Conservation (phyloP, 164 flowering plant genomes). For the Cinnamomum chago region DNA sequence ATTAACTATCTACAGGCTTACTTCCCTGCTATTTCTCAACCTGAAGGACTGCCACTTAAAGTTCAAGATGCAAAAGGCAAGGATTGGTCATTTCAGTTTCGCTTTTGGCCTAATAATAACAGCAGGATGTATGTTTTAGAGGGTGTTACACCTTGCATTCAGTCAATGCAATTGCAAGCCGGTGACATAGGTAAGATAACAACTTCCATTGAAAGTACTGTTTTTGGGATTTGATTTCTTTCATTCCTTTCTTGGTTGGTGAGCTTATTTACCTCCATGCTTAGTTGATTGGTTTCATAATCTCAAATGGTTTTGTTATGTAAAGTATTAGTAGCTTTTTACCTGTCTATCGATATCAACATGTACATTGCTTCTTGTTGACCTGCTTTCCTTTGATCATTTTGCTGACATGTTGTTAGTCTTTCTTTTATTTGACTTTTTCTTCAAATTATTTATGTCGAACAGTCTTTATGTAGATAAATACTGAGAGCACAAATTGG, state of each 20-base stretch:
- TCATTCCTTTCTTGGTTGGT: not conserved
- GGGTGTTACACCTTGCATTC: conserved; percentile 93
- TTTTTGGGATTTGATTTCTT: not conserved
- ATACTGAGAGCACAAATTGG: not conserved
- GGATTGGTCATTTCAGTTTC: conserved; percentile 88
- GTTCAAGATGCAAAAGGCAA: conserved; percentile 84
- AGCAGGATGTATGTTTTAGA: conserved; percentile 98
- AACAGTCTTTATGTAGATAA: not conserved
- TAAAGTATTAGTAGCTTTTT: no score
- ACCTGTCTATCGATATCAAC: not conserved
- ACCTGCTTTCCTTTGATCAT: not conserved
- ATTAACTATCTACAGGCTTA: conserved; percentile 54
- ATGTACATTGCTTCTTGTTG: not conserved
- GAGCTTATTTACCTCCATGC: not conserved
- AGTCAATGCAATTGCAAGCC: conserved; percentile 88
- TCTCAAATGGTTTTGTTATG: no score
- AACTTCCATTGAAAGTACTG: not conserved
- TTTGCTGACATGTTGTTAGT: not conserved
- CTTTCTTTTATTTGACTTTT: not conserved
- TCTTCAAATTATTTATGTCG: not conserved
- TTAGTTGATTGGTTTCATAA: no score
- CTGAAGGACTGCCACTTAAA: conserved; percentile 85
- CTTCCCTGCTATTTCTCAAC: conserved; percentile 76
- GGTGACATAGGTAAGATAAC: conserved; percentile 74
- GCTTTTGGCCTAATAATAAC: conserved; percentile 96